phyloP scores from a whole-genome alignment of 1,284 basidiomycete genomes.

The Schizopora paradoxa region DNA sequence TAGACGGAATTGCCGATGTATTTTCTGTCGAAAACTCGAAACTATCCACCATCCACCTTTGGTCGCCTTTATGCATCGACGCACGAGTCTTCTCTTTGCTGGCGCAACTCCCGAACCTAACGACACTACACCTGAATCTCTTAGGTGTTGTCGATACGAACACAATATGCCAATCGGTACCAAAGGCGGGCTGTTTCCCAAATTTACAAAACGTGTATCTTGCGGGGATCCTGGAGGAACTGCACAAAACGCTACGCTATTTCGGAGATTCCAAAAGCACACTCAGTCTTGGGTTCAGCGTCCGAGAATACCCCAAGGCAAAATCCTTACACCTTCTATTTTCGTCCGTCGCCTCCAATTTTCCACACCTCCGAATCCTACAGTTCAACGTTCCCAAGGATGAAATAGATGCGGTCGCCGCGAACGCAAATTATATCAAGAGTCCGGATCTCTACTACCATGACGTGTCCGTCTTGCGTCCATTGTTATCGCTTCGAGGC shows the following conservation, averaged over 20 bases:
- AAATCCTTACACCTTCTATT: slow-evolving; percentile 10
- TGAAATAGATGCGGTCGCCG: slow-evolving; percentile 6
- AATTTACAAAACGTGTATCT: slow-evolving; percentile 14
- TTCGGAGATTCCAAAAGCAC: slow-evolving; percentile 7
- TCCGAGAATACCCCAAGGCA: slow-evolving; percentile 10
- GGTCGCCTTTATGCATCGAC: slow-evolving; percentile 15
- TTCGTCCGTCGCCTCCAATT: slow-evolving; percentile 7
- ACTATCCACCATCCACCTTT: slow-evolving; percentile 13
- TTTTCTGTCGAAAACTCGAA: slow-evolving; percentile 5
- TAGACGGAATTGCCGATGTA: slow-evolving; percentile 13
- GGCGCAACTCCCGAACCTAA: slow-evolving; percentile 10
- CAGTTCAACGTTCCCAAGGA: slow-evolving; percentile 16
- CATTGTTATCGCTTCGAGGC: slow-evolving; percentile 6
- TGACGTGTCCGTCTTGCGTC: slow-evolving; percentile 7
- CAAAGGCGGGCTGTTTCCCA: too few species aligned
- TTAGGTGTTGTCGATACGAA: neutral
- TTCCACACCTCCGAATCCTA: slow-evolving; percentile 7
- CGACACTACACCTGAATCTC: slow-evolving; percentile 15
- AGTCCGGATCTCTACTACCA: slow-evolving; percentile 13
- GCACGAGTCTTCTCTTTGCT: slow-evolving; percentile 8
- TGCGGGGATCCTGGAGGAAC: slow-evolving; percentile 7
- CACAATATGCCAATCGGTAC: too few species aligned
- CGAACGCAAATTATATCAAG: neutral
- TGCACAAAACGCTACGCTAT: slow-evolving; percentile 10
- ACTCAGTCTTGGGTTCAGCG: slow-evolving; percentile 17